Evolutionary conservation across 2,329 filamentous ascomycete genomes (phyloP), one percentile per base, ranked within the genome.

Genomic region (Bipolaris zeicola): DNA sequence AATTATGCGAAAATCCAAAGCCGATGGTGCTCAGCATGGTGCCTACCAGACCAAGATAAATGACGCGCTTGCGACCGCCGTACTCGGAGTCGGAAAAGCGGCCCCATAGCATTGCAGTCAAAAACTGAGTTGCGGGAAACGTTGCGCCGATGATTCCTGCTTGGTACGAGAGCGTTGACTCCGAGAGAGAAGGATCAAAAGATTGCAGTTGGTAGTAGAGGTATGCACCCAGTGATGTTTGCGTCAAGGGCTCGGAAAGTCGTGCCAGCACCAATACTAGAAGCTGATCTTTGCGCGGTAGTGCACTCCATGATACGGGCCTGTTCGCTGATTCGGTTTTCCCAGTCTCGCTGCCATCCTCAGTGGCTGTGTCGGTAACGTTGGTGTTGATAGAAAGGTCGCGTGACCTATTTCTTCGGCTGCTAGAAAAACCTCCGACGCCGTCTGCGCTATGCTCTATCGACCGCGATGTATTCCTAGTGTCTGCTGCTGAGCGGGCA

Each of bases 181-280:
- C 83, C 2, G 83, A 77, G 18, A 83, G 73, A 20, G 76, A 80
- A 2, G 81, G 81, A 22, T 90, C 82, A 66, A 96, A 94, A 56
- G 88, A 94, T 65, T 86, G 87, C n/a, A 96, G 84, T 74, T 95
- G 91, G 75, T 94, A 96, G 77, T 91, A 96, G 81, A 96, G 87
- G 76, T 96, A 96, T 1, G 89, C 85, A 13, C 73, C 72, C 2
- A 76, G 65, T 1, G 73, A 76, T 0, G 90, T 92, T 70, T 95
- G 90, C 0, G 91, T 89, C 34, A 96, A 79, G 3, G 92, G 92
- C 71, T 96, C 92, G 10, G 89, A 91, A 20, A 96, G 79, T 26
- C 92, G 86, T 7, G 91, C 89, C 42, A 96, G 78, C 0, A 89
- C 92, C 47, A 96, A 82, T 55, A 96, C 87, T 28, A 88, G 78